These are phyloP conservation scores for Metarhizium sp. DNA, from an alignment of 2,329 filamentous ascomycete species.

Conservation along the genomic window DNA sequence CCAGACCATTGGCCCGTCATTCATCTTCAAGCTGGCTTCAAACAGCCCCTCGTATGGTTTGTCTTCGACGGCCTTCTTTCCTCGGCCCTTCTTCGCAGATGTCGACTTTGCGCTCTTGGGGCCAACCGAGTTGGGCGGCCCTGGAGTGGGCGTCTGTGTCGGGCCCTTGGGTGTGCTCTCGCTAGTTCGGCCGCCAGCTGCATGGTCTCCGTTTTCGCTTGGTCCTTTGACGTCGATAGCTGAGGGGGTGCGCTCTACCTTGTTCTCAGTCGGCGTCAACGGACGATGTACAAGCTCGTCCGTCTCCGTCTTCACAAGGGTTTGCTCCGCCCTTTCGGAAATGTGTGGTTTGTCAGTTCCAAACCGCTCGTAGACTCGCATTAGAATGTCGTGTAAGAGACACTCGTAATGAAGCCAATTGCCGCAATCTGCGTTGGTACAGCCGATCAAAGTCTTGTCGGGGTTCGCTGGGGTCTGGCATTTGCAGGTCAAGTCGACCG, in stretches of 20 bases:
- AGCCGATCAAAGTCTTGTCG: constrained; percentile 50
- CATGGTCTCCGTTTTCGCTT: constrained; percentile 30
- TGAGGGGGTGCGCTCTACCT: constrained; percentile 35
- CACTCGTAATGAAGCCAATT: constrained; percentile 58
- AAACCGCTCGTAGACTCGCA: constrained; percentile 38
- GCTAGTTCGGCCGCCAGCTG: constrained; percentile 26
- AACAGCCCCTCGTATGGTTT: constrained; percentile 45
- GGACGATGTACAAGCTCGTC: constrained; percentile 28
- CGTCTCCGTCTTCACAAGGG: constrained; percentile 30
- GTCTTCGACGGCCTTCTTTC: constrained; percentile 25
- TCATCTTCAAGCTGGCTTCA: constrained; percentile 38
- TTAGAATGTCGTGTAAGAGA: constrained; percentile 45
- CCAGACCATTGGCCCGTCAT: constrained; percentile 36
- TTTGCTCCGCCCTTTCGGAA: constrained; percentile 32
- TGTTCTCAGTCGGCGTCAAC: constrained; percentile 41
- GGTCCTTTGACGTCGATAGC: constrained; percentile 44
- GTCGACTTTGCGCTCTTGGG: constrained; percentile 16
- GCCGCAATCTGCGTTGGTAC: constrained; percentile 42
- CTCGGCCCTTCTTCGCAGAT: constrained; percentile 25
- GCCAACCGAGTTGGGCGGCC: constrained; percentile 15
- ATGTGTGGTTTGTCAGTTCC: constrained; percentile 44
- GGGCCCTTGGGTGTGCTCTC: constrained; percentile 18
- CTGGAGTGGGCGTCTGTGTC: constrained; percentile 21
- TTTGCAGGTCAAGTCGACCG: constrained; percentile 46
- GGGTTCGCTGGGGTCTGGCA: constrained; percentile 54